A percentile compares a stretch with the other conserved stretches of the same genome.
Conservation (phyloP, 306 rosid genomes). For the Parietaria judaica region DNA sequence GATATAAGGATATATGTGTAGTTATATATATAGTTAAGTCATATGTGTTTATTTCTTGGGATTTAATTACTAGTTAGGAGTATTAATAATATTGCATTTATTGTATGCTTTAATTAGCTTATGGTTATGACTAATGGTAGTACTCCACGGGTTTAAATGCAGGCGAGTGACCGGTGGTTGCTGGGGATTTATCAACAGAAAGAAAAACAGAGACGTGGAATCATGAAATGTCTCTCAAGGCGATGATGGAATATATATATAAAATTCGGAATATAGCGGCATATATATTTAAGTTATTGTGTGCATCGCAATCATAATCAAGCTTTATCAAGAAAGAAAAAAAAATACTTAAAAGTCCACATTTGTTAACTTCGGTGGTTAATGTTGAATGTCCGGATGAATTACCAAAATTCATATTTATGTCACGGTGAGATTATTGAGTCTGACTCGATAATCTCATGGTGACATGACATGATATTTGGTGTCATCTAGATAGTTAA, state of each 20-base stretch:
- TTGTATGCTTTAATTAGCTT: not conserved
- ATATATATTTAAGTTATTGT: too few species aligned
- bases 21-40: not conserved
- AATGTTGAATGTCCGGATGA: too few species aligned
- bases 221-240: not conserved
- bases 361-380: too few species aligned
- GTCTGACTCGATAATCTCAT: too few species aligned
- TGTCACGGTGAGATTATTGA: too few species aligned
- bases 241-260: not conserved
- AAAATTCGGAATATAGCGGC: not conserved
- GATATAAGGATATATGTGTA: not conserved
- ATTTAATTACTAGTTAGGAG: not conserved
- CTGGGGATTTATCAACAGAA: constrained; percentile 20
- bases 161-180: constrained; percentile 15
- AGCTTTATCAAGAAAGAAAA: too few species aligned
- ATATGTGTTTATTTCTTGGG: not conserved
- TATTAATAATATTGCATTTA: not conserved
- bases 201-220: constrained; percentile 15
- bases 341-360: too few species aligned
- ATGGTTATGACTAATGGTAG: not conserved
- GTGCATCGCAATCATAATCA: too few species aligned
- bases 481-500: too few species aligned
- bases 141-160: not conserved
- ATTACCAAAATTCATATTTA: too few species aligned
- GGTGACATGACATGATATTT: too few species aligned